Percentiles rank a stretch among this genome's conserved stretches.
Conservation (phyloP, 2,329 filamentous ascomycete genomes). For the Harringtonia lauricola region DNA sequence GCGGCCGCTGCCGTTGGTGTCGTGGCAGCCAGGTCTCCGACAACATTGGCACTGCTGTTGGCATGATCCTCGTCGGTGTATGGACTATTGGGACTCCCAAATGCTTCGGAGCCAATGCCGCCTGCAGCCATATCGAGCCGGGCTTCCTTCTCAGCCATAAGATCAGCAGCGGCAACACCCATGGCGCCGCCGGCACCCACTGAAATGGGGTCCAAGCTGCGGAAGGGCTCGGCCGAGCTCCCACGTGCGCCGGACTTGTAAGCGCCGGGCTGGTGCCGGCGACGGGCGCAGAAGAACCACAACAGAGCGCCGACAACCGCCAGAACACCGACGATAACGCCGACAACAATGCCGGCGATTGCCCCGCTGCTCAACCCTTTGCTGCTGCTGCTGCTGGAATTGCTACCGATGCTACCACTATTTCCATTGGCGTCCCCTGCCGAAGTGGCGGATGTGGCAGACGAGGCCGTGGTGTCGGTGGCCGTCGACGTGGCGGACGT, state of each 20-base stretch:
- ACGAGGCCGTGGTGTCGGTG: neutral
- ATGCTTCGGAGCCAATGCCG: conserved; percentile 21
- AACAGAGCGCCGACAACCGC: conserved; percentile 25
- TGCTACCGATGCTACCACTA: neutral
- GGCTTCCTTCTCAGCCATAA: conserved; percentile 34
- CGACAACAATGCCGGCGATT: conserved; percentile 36
- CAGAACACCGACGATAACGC: conserved; percentile 24
- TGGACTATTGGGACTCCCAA: conserved; percentile 27
- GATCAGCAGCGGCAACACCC: conserved; percentile 8
- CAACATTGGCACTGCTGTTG: neutral
- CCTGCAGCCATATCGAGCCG: conserved; percentile 14
- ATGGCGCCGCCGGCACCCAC: neutral
- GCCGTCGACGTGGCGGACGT: neutral
- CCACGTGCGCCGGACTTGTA: conserved; percentile 8
- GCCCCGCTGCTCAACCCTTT: conserved; percentile 27
- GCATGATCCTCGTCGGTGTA: conserved; percentile 29
- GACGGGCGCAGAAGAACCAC: conserved; percentile 31
- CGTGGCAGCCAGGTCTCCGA: no score
- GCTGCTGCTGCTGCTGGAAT: neutral
- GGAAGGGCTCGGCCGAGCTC: conserved; percentile 16
- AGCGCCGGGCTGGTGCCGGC: conserved; percentile 21
- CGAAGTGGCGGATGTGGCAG: neutral
- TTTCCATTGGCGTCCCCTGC: neutral
- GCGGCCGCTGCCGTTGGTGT: no score
- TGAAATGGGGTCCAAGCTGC: no score